Evolutionary conservation across 208 protist genomes (phyloP).

Genomic region (Crithidia thermophila): DNA sequence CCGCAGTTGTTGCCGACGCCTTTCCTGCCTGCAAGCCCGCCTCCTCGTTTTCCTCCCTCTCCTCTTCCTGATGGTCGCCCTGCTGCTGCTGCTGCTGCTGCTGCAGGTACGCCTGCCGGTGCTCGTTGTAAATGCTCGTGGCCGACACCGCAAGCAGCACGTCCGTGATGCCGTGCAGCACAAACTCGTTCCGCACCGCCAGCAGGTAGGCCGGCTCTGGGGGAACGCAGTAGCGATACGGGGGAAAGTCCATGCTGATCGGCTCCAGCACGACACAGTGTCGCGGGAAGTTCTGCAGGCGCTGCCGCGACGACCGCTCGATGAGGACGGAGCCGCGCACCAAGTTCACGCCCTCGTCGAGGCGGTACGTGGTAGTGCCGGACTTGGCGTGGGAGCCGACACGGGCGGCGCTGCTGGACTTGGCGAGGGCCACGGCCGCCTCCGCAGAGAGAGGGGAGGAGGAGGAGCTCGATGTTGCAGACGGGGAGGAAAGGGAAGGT

Average conservation of each 20-base stretch:
- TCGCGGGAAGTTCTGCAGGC: slow-evolving; percentile 65
- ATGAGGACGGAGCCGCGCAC: slow-evolving; percentile 61
- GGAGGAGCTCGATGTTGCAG: not conserved
- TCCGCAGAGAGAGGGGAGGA: not conserved
- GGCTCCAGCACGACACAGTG: slow-evolving; percentile 49
- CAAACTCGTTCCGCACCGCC: slow-evolving; percentile 52
- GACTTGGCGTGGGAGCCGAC: slow-evolving; percentile 3
- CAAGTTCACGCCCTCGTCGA: slow-evolving; percentile 40
- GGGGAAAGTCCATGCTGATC: slow-evolving; percentile 48
- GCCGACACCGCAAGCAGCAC: slow-evolving; percentile 71
- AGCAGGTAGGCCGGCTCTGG: slow-evolving; percentile 81
- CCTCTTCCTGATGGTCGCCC: not conserved
- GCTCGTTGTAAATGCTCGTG: slow-evolving; percentile 28
- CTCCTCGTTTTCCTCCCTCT: not conserved
- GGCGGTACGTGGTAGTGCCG: slow-evolving; percentile 10
- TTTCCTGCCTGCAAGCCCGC: not conserved
- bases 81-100: not conserved
- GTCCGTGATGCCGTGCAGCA: slow-evolving; percentile 67
- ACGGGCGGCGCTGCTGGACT: slow-evolving; percentile 3
- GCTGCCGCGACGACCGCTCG: slow-evolving; percentile 54
- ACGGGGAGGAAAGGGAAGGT: not conserved
- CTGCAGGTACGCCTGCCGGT: slow-evolving; percentile 14
- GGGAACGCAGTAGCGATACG: slow-evolving; percentile 75
- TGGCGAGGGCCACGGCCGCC: not conserved
- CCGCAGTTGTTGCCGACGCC: not conserved